These are phyloP conservation scores for Pyrenophora teres DNA, from an alignment of 2,329 filamentous ascomycete genomes.

Conservation along the genomic window DNA sequence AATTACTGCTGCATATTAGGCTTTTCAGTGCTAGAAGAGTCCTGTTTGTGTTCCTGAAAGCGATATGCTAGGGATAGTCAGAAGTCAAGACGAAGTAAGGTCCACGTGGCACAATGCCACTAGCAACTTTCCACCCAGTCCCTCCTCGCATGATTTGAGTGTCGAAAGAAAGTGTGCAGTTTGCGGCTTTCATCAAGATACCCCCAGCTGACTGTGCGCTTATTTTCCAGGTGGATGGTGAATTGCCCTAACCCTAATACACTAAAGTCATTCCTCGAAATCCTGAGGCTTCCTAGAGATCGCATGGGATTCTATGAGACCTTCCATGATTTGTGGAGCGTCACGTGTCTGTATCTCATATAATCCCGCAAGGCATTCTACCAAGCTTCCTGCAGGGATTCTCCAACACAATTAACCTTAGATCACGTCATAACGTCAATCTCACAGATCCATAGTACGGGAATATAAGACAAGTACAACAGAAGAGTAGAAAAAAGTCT, in stretches of 20 bases:
- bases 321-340: no score
- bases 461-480: no score
- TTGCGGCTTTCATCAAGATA: not conserved
- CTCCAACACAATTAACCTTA: no score
- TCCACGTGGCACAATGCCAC: not conserved
- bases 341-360: no score
- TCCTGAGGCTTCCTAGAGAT: no score
- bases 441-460: no score
- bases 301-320: no score
- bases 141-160: not conserved
- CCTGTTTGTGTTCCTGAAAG: not conserved
- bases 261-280: no score
- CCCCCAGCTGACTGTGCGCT: slow-evolving; percentile 17
- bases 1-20: not conserved
- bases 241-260: slow-evolving; percentile 26
- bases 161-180: slow-evolving; percentile 1
- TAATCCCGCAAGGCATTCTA: no score
- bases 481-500: no score
- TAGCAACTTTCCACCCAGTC: not conserved
- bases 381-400: no score
- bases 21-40: not conserved
- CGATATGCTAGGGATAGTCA: not conserved
- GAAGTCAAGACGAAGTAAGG: slow-evolving; percentile 5
- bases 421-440: no score
- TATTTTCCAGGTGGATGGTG: slow-evolving; percentile 38